Base-by-base conservation (phyloP, 306 rosid species). In the Malus sieversii region DNA sequence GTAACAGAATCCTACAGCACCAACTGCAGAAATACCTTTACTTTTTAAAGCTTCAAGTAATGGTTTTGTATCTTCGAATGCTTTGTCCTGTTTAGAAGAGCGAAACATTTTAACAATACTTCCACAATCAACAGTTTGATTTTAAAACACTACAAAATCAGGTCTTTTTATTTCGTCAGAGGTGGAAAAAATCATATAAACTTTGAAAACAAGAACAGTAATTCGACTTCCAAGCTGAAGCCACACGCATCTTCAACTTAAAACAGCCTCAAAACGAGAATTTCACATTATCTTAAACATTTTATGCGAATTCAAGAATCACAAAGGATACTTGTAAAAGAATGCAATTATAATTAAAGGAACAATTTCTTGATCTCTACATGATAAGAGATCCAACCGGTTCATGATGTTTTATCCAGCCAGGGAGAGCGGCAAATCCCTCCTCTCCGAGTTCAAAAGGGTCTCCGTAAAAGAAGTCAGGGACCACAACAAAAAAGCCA, bases 1-100 rank as follows among this genome's bases (percentile, higher is more conserved):
- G 88, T 89, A 90, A 82, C 92, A 90, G 75, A 88, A 86, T 29
- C 92, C 92, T 35, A 83, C 89, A 68, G 86, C 89, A 13, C 91
- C 92, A 23, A 86, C 76, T 48, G 87, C 59, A 55, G 86, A 83
- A 81, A 80, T 68, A 29, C 91, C 92, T 77, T 74, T 86, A 61
- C 83, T 80, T 84, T 63, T 86, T 32, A 90, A 80, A 78, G 81
- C 90, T 58, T 84, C 84, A 76, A 90, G 70, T 48, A 90, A 55
- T 58, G 76, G 77, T 68, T 86, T 82, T 8, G 82, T 73, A 38
- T 85, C 88, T 80, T 86, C 92, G 70, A 77, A 68, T 51, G 73
- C 91, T 75, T 86, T 88, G 60, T 81, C 90, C 92, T 87, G 68
- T 62, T 48, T 3, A 2, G 75, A 70, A 71, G 40, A 71, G 32